Percentiles rank a stretch among this genome's conserved stretches.
These are phyloP conservation scores for Petrea volubilis DNA, from an alignment of 257 asterid species.

Conservation along the genomic window DNA sequence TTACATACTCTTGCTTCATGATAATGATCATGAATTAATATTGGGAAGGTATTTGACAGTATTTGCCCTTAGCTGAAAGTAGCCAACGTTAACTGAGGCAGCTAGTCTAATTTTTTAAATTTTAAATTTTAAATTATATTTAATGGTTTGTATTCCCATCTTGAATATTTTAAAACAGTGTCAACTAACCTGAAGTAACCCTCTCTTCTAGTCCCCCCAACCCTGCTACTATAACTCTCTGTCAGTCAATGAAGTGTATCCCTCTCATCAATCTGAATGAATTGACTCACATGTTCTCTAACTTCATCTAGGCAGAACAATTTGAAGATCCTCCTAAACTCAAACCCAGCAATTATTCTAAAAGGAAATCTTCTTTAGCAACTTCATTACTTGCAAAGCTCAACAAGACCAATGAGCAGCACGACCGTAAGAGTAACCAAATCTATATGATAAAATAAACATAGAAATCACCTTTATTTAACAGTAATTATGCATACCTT, in stretches of 20 bases:
- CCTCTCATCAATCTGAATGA: background rate
- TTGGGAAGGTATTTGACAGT: conserved; percentile 12
- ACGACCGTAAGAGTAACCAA: background rate
- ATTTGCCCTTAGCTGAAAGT: conserved; percentile 3
- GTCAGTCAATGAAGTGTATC: conserved; percentile 1
- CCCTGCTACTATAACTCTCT: background rate
- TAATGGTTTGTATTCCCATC: background rate
- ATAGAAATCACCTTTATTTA: conserved; percentile 5
- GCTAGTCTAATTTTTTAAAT: background rate
- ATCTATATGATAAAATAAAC: conserved; percentile 10
- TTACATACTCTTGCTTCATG: background rate
- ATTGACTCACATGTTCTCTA: background rate
- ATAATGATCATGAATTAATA: background rate
- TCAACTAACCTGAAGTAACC: conserved; percentile 14
- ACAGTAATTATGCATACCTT: conserved; percentile 51
- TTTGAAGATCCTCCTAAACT: conserved; percentile 8
- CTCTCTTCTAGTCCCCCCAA: background rate
- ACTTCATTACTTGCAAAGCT: background rate
- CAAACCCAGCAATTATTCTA: background rate
- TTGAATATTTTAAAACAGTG: background rate
- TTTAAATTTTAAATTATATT: background rate
- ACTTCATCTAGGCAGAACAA: conserved; percentile 7
- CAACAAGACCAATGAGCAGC: conserved; percentile 1
- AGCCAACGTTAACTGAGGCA: background rate
- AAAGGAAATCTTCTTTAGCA: background rate